Conservation (phyloP, 371 early-diverging fungal genomes). For the Mortierella sp. region DNA sequence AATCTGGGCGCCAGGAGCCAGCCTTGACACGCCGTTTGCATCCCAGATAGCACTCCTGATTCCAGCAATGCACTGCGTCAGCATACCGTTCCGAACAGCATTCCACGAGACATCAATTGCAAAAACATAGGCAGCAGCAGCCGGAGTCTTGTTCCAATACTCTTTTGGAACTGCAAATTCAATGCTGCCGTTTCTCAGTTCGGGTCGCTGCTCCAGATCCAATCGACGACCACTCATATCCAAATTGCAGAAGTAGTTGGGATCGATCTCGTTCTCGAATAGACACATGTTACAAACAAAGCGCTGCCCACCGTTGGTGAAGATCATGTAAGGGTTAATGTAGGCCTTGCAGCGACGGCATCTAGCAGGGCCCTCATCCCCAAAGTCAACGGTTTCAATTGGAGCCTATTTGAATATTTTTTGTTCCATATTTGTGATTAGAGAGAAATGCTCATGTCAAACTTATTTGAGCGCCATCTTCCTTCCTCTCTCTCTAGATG, state of each 20-base stretch:
- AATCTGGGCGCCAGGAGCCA: constrained; percentile 75
- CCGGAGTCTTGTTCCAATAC: constrained; percentile 76
- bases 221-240: constrained; percentile 92
- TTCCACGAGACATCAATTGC: constrained; percentile 95
- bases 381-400: constrained; percentile 91
- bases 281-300: constrained; percentile 95
- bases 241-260: constrained; percentile 90
- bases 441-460: not conserved
- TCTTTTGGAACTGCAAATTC: constrained; percentile 92
- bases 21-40: constrained; percentile 53
- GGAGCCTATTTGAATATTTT: constrained; percentile 62
- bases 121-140: constrained; percentile 84
- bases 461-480: not conserved
- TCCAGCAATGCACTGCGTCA: constrained; percentile 71
- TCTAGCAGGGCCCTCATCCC: constrained; percentile 92
- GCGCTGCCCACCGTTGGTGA: constrained; percentile 89
- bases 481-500: not conserved
- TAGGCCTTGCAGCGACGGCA: constrained; percentile 95
- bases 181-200: constrained; percentile 87
- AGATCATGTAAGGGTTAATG: constrained; percentile 91
- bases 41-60: constrained; percentile 80
- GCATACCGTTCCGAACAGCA: constrained; percentile 86
- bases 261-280: constrained; percentile 83
- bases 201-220: constrained; percentile 91
- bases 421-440: not conserved